Evolutionary conservation across 352 stramenopile species (phyloP), one percentile per base, ranked within the genome.

Genomic region (Hyaloperonospora brassicae): DNA sequence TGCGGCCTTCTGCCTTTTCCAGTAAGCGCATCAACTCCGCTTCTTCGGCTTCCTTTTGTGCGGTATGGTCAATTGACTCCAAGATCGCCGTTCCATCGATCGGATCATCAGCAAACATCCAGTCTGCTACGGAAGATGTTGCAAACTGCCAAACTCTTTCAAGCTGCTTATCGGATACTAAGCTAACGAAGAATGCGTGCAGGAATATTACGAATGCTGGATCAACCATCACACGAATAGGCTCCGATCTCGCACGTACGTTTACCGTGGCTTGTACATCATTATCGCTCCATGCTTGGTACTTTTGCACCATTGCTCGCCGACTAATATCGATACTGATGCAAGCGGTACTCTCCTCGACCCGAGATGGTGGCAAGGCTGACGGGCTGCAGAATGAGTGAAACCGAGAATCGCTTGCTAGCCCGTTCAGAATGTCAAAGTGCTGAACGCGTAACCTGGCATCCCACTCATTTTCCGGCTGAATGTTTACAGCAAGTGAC

Each of bases 141-240:
- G 80, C 80, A 44, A 88, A 90, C 41, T 67, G 79, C 83, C 83
- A 93, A 8, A 86, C 79, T 35, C 73, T 76, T 25, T 93, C 79
- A 10, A 88, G 59, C 50, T 92, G 71, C 25, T 86, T 72, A 6
- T 87, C 75, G 9, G 78, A 68, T 12, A 89, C 31, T 38, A 85
- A 60, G 41, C 78, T 84, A 35, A 74, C 55, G 48, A 93, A 90
- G 48, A 93, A 93, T 11, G 69, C 55, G n/a, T 82, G 61, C 12
- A 91, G 44, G 23, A 76, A 73, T 31, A 88, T 58, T 55, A 90
- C 57, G 40, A 93, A 90, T 1, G 68, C 68, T 9, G 78, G 76
- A 43, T 93, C 83, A 14, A 84, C 61, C 66, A 93, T 78, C 47
- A 89, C 52, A 35, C 68, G 80, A 39, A 93, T 70, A 13, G 83